Percentiles rank a stretch among this genome's conserved stretches.
These are phyloP conservation scores for Daldinia bambusicola DNA, from an alignment of 495 filamentous ascomycete genomes.

Conservation along the genomic window DNA sequence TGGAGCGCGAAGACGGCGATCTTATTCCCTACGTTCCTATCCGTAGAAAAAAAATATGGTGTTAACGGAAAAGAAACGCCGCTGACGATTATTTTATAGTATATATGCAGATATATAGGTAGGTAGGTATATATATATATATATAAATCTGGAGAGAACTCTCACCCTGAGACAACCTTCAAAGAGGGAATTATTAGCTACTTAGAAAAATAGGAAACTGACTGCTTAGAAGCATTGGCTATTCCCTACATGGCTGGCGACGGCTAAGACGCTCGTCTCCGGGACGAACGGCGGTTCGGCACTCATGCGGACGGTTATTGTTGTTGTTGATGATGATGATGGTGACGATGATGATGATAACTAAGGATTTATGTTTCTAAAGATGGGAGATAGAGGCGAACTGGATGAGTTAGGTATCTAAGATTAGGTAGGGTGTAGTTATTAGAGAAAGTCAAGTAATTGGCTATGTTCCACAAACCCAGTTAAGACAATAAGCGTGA, in stretches of 20 bases:
- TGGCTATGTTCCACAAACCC: slow-evolving; percentile 3
- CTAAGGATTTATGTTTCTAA: no score
- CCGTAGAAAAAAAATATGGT: slow-evolving; percentile 9
- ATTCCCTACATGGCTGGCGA: slow-evolving; percentile 93
- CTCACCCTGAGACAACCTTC: slow-evolving; percentile 84
- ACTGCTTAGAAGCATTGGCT: slow-evolving; percentile 29
- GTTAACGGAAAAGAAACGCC: slow-evolving; percentile 27
- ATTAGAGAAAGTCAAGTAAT: slow-evolving; percentile 12
- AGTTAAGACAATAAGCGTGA: slow-evolving; percentile 5
- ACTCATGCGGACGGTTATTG: slow-evolving; percentile 48
- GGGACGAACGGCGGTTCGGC: slow-evolving; percentile 68
- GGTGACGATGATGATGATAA: neutral
- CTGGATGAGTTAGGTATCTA: neutral
- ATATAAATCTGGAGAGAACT: slow-evolving; percentile 40
- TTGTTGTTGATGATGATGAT: neutral
- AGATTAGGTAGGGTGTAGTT: neutral
- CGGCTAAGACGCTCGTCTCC: slow-evolving; percentile 87
- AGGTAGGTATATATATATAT: neutral
- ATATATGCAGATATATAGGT: no score
- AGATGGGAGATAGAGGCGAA: neutral
- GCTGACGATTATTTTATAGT: slow-evolving; percentile 10
- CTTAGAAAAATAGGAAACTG: slow-evolving; percentile 31
- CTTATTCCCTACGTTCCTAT: slow-evolving; percentile 94
- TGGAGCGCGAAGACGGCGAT: slow-evolving; percentile 95
- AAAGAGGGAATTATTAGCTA: slow-evolving; percentile 49